Evolutionary conservation across 495 filamentous ascomycete species (phyloP), one percentile per base, ranked within the genome.

Genomic region (Niebla homalea): DNA sequence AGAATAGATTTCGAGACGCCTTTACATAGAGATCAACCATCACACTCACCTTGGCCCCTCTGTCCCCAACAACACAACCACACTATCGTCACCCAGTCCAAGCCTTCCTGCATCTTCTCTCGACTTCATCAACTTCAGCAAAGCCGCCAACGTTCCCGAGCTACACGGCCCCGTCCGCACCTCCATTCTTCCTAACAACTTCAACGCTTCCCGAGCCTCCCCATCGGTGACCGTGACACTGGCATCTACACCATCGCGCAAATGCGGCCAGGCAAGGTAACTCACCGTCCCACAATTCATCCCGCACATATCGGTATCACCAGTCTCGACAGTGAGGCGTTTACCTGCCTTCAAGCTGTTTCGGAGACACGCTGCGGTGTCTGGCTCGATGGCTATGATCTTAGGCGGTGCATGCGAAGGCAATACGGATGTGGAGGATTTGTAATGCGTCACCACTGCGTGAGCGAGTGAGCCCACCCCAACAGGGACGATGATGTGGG

Each of bases 201-300:
- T 48, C 22, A 77, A 64, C 1, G 76, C 78, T 0, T 56, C 4
- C 48, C 83, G 77, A 8, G 69, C 68, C 49, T 84, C 77, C 19
- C 57, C 47, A 45, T 81, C 80, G 0, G 70, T 72, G 0, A 85
- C 70, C 0, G 70, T 72, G 4, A 84, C 59, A 48, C 68, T 70
- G 0, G 70, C 78, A 65, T 83, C 79, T 2, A 83, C 70, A 26
- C 76, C 71, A 5, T 64, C 58, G 14, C 67, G 58, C 15, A 85
- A 57, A 1, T 74, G 49, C 1, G 73, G 68, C 83, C 83, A 85
- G 2, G 81, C 77, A 8, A 67, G 74, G 1, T 63, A 63, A 0
- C 81, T 84, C 5, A 83, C 67, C 1, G 78, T 84, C 3, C 81
- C 80, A 53, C 81, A 85, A 54, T 80, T 74, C 72, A 85, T 74